Evolutionary conservation across 2,329 filamentous ascomycete species (phyloP), one percentile per base, ranked within the genome.

Genomic region (Camptophora hylomeconis): DNA sequence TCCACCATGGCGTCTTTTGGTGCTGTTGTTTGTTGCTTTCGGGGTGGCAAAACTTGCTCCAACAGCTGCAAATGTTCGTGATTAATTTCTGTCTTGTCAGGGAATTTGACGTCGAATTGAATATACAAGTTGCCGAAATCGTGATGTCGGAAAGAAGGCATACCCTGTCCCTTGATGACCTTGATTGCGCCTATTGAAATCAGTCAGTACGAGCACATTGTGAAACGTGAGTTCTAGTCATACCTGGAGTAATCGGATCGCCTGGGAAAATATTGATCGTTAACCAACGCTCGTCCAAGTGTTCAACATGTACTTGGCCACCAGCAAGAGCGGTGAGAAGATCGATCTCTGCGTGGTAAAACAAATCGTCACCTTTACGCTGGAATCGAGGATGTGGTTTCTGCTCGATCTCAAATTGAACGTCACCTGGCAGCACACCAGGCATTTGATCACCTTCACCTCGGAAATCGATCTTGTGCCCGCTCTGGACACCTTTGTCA

Each of bases 361-460:
- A 82, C 11, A 98, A 69, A 49, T 98, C 87, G 52, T 98, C 89
- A 17, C 92, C 86, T 58, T 89, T 92, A 46, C 89, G 80, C 52
- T 87, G 84, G 69, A 98, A 98, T 40, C 89, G 78, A 16, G 78
- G 41, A 57, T 98, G 89, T n/a, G 86, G 86, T 72, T 98, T 98
- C 68, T 95, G 84, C 60, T 95, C 87, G 42, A 98, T 95, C 63
- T 95, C 86, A 53, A 98, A 98, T 38, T 94, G 80, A 33, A 98
- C 89, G 52, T 98, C 92, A 42, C 92, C 89, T 10, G 89, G 80
- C 53, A 92, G 72, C 30, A 92, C 80, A 41, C 86, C 87, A 12
- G 89, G 89, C 33, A 86, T 75, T 55, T 95, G 89, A 54, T 98
- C 89, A 59, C 89, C 89, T 56, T 98, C 89, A 34, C 89, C 89